phyloP scores from a whole-genome alignment of 2,329 filamentous ascomycete genomes.

The Ophiognomonia clavigignenti-juglandacearum region DNA sequence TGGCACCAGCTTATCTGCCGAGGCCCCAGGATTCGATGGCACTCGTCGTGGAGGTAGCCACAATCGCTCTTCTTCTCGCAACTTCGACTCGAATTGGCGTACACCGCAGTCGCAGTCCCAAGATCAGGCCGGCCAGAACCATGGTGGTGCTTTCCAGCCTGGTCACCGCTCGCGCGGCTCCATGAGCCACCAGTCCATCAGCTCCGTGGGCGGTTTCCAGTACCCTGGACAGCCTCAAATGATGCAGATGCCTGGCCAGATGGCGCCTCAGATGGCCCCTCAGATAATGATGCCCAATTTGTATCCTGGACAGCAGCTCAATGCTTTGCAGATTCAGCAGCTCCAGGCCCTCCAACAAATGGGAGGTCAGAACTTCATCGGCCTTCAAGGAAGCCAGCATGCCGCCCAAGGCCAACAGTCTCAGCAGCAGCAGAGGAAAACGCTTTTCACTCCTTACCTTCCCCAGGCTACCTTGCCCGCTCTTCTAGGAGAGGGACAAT shows the following conservation, averaged over 20 bases:
- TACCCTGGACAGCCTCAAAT: slow-evolving; percentile 84
- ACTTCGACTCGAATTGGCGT: slow-evolving; percentile 98
- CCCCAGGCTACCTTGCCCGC: slow-evolving; percentile 92
- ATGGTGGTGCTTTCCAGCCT: slow-evolving; percentile 79
- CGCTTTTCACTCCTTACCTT: slow-evolving; percentile 94
- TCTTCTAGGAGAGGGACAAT: slow-evolving; percentile 82
- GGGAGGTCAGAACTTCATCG: slow-evolving; percentile 69
- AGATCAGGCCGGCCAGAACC: slow-evolving; percentile 43
- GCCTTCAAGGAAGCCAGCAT: slow-evolving; percentile 67
- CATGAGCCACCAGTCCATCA: slow-evolving; percentile 76
- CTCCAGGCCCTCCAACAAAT: slow-evolving; percentile 89
- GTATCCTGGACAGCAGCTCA: slow-evolving; percentile 80
- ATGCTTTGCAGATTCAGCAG: slow-evolving; percentile 82
- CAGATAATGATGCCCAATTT: slow-evolving; percentile 76
- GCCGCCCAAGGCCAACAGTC: slow-evolving; percentile 65
- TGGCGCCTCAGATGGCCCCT: slow-evolving; percentile 62
- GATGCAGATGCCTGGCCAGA: slow-evolving; percentile 68
- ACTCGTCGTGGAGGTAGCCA: slow-evolving; percentile 77
- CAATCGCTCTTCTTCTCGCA: slow-evolving; percentile 76
- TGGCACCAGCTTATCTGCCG: slow-evolving; percentile 49
- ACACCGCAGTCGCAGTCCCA: slow-evolving; percentile 74
- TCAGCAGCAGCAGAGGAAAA: slow-evolving; percentile 91
- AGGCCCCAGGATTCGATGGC: slow-evolving; percentile 55
- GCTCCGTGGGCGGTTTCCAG: slow-evolving; percentile 79
- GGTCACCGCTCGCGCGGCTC: slow-evolving; percentile 84